A percentile compares a stretch with the other conserved stretches of the same genome.
Evolutionary conservation across 192 early-diverging fungal genomes (phyloP).

Genomic region (Coemansia sp.): DNA sequence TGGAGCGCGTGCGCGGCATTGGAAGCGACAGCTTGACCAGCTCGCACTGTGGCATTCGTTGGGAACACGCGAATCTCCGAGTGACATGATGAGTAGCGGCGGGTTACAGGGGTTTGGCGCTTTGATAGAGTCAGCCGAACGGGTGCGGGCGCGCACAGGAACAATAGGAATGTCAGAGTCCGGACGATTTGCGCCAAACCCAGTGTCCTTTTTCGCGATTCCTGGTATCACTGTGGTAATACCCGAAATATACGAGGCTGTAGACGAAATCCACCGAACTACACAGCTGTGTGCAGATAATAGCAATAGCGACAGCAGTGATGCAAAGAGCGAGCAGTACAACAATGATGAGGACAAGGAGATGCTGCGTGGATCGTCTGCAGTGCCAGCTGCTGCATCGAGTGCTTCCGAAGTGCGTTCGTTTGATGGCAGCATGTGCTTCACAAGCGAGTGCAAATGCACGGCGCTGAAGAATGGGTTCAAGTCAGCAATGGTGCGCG

Average conservation of each 20-base stretch:
- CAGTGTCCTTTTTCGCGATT: constrained; percentile 48
- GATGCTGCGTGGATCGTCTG: not conserved
- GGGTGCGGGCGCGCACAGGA: constrained; percentile 10
- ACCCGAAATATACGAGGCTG: constrained; percentile 50
- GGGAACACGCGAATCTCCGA: constrained; percentile 42
- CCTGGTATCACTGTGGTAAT: constrained; percentile 47
- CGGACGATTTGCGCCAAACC: constrained; percentile 46
- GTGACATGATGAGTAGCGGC: constrained; percentile 32
- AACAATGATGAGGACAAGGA: not conserved
- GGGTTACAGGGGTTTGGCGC: constrained; percentile 31
- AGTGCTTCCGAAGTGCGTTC: constrained; percentile 27
- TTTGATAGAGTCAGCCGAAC: constrained; percentile 36
- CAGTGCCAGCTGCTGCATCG: not conserved
- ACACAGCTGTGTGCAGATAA: constrained; percentile 28
- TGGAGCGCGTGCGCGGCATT: constrained; percentile 35
- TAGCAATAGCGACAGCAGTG: not conserved
- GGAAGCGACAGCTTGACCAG: constrained; percentile 54
- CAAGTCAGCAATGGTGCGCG: constrained; percentile 38
- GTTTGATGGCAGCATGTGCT: constrained; percentile 33
- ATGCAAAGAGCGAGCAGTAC: not conserved
- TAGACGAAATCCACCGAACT: constrained; percentile 51
- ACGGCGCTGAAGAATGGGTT: constrained; percentile 27
- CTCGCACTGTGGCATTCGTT: constrained; percentile 47
- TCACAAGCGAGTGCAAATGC: constrained; percentile 38
- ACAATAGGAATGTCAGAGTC: constrained; percentile 26